These are phyloP conservation scores for Hortaea werneckii DNA, from an alignment of 2,329 filamentous ascomycete genomes.

Conservation along the genomic window DNA sequence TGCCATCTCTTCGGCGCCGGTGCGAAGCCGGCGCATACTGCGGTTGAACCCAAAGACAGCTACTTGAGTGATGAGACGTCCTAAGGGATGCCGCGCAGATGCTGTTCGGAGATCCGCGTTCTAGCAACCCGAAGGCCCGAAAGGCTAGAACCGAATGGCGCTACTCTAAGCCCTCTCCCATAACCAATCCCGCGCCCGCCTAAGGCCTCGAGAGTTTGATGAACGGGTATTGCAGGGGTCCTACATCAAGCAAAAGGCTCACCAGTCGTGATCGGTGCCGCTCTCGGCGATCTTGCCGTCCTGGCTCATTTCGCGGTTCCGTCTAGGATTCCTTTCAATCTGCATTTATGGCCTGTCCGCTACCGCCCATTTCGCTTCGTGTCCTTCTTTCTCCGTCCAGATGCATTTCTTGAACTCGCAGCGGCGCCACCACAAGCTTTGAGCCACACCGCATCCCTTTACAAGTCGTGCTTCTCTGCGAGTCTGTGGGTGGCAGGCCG, in stretches of 20 bases:
- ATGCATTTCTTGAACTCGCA: conserved; percentile 3
- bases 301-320: background rate
- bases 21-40: no score
- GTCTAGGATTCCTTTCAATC: conserved; percentile 3
- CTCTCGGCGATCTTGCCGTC: no score
- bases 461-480: no score
- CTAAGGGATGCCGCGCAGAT: background rate
- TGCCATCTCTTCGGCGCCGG: no score
- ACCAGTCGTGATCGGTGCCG: background rate
- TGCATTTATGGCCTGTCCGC: background rate
- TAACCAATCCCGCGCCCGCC: background rate
- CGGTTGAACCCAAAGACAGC: no score
- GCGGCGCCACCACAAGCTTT: no score
- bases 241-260: background rate
- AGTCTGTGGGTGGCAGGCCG: no score
- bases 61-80: no score
- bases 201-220: conserved; percentile 1
- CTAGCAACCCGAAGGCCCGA: background rate
- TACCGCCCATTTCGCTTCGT: no score
- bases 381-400: background rate
- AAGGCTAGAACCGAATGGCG: background rate
- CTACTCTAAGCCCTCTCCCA: background rate
- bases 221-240: conserved; percentile 3
- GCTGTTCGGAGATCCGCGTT: background rate
- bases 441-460: no score